Conservation (phyloP, 345 rosid species). For the Melastoma malabathricum region DNA sequence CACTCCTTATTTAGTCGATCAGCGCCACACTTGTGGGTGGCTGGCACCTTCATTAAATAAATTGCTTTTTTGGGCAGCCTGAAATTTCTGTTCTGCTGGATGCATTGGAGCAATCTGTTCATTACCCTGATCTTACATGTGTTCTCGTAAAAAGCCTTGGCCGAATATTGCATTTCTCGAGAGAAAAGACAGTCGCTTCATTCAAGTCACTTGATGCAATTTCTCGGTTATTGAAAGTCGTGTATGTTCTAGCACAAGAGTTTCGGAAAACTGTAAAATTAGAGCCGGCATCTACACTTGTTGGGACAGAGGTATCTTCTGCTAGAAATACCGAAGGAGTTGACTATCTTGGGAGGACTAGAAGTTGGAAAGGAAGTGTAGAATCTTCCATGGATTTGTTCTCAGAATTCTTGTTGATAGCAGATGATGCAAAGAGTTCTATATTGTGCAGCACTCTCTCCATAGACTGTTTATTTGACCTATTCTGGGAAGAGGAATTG, state of each 20-base stretch:
- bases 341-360: conserved; percentile 20
- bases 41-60: no score
- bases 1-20: no score
- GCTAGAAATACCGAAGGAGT: conserved; percentile 17
- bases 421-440: conserved; percentile 45
- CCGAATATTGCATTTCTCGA: conserved; percentile 48
- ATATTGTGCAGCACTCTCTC: conserved; percentile 47
- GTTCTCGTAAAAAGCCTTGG: conserved; percentile 59
- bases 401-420: conserved; percentile 37
- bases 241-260: conserved; percentile 61
- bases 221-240: conserved; percentile 66
- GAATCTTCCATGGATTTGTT: conserved; percentile 49
- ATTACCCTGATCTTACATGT: conserved; percentile 45
- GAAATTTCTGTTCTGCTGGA: conserved; percentile 64
- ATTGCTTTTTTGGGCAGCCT: conserved; percentile 43
- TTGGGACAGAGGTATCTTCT: conserved; percentile 12
- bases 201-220: conserved; percentile 58
- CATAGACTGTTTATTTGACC: conserved; percentile 71
- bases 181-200: conserved; percentile 54
- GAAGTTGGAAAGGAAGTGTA: conserved; percentile 46
- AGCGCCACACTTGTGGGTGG: no score
- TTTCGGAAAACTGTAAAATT: conserved; percentile 24
- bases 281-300: conserved; percentile 16
- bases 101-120: conserved; percentile 78
- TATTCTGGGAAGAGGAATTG: conserved; percentile 76